phyloP scores from a whole-genome alignment of 352 stramenopile genomes.

The Phytophthora kernoviae region DNA sequence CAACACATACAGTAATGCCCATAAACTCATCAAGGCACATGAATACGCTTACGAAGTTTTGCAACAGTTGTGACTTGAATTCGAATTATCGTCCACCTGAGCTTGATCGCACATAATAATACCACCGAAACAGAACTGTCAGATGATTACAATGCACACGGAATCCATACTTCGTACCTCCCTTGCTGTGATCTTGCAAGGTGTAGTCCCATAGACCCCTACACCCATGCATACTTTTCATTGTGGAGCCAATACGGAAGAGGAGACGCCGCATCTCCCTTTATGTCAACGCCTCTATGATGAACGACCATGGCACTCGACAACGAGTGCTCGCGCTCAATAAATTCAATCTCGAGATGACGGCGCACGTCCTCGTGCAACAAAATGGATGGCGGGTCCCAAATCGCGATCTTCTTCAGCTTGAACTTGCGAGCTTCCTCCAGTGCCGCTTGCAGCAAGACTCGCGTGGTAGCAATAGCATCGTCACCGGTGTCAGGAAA shows the following conservation, averaged over 20 bases:
- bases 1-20: neutral
- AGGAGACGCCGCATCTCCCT: neutral
- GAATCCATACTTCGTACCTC: no score
- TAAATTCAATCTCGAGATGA: slow-evolving; percentile 32
- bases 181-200: no score
- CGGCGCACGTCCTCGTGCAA: slow-evolving; percentile 23
- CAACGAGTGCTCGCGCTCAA: slow-evolving; percentile 45
- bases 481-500: slow-evolving; percentile 32
- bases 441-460: slow-evolving; percentile 31
- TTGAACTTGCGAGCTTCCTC: slow-evolving; percentile 41
- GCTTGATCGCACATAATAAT: no score
- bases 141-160: no score
- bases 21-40: no score
- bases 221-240: slow-evolving; percentile 67
- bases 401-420: slow-evolving; percentile 42
- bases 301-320: slow-evolving; percentile 55
- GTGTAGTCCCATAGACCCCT: neutral
- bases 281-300: slow-evolving; percentile 5
- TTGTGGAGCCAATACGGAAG: slow-evolving; percentile 50
- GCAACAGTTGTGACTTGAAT: no score
- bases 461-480: slow-evolving; percentile 10
- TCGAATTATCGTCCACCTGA: no score
- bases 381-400: slow-evolving; percentile 41
- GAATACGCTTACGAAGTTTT: no score
- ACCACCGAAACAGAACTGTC: no score